Base-by-base conservation (phyloP, 2,329 filamentous ascomycete genomes). In the Aspergillus amoenus region DNA sequence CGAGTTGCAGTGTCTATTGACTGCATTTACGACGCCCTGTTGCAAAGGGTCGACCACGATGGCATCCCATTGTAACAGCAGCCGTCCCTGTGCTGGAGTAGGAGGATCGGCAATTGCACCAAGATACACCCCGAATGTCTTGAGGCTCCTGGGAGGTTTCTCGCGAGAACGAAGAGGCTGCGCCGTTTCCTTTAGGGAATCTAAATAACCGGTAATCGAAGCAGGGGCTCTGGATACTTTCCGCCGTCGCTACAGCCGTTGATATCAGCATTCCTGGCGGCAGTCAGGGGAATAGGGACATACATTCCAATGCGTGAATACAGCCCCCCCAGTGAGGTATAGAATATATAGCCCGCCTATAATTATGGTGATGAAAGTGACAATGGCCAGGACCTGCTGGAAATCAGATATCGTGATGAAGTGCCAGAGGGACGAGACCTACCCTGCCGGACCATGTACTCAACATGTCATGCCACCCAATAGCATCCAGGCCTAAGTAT, bases 31-130 rank as follows among this genome's bases (percentile, higher is more conserved):
- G 12, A 74, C 66, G 4, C 70, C 68, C n/a, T 40, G 46, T 56
- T 69, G 66, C 6, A 67, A 56, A 3, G 73, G 70, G 54, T 76
- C 71, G 17, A 75, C 61, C 18, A 73, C 62, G 12, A 73, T 45
- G 32, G 73, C 56, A 40, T 76, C 71, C 69, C 70, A 75, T 61
- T 64, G 60, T 32, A 65, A 56, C 2, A 76, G 64, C 2, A 76
- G 46, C 12, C 49, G 53, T 8, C 59, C 39, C 49, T 75, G 65
- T 18, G 57, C 48, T 3, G 21, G 22, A 1, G 67, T 72, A 7
- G 68, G 67, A 17, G 70, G 70, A 22, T 37, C 60, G 5, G 59
- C 57, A 45, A 75, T 68, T 18, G 49, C 42, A 6, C 73, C 73
- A 7, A 75, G 66, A 59, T 68, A 75, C 4, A 73, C 67, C 2